Base-by-base conservation (phyloP, 768 basidiomycete species). In the Pholiota conissans region DNA sequence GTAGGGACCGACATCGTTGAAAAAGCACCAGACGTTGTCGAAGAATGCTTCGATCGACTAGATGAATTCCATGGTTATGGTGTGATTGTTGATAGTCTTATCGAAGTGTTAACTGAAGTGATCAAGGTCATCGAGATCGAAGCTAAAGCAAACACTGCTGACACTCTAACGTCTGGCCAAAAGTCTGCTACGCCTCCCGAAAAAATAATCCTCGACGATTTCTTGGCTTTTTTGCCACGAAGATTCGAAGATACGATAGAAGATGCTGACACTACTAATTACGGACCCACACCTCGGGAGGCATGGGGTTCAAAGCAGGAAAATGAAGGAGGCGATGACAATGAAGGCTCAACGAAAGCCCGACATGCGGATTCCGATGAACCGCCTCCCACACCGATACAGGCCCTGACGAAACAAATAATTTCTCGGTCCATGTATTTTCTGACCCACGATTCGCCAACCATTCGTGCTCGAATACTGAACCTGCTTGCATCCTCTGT, bases 41-140 rank as follows among this genome's bases (percentile, higher is more conserved):
- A 97, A 71, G 95, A 97, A 70, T 95, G 96, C 59, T 98, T 98
- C 63, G 96, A 98, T 71, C 86, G 95, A 27, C 77, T 98, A 18
- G 97, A 98, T 65, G 94, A 97, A 61, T 98, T 85, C 68, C 96
- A 98, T 70, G 96, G 95, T 13, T 98, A 99, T 72, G 85, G 86
- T 20, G 69, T 87, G 26, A 74, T 98, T 20, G 91, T 95, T 1
- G 91, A 94, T 60, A 91, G 93, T 0, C 78, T 99, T 3, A 77
- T 98, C 24, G 91, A 91, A 46, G 95, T 97, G 7, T 72, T 99
- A 45, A 83, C 82, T 39, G 91, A 96, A 60, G 87, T 99, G 10
- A 81, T 97, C 54, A 85, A 85, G 52, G 90, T 87, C 30, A 84
- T 97, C 63, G 84, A 86, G 60, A 67, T 72, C 0, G 85, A 89